Percentiles rank a stretch among this genome's conserved stretches.
Evolutionary conservation across 441 rosid species (phyloP).

Genomic region (Gossypium aridum): DNA sequence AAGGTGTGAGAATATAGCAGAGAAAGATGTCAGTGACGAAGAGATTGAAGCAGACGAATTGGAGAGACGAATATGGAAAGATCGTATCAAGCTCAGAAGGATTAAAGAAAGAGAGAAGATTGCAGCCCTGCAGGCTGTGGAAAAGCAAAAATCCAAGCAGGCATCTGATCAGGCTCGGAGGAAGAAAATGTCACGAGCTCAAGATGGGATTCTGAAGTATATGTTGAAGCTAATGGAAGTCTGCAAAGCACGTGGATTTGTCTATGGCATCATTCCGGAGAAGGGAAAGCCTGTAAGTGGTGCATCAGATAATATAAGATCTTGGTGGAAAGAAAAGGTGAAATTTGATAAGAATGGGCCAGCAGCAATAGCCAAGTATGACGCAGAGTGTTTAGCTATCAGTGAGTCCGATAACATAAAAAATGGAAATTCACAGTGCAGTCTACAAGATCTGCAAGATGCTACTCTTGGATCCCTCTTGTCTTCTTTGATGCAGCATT

Average conservation of each 20-base stretch:
- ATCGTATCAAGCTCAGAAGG: constrained; percentile 75
- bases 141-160: background rate
- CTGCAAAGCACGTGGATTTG: constrained; percentile 55
- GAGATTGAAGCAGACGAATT: background rate
- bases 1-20: background rate
- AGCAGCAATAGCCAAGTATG: constrained; percentile 82
- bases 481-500: constrained; percentile 97
- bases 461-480: constrained; percentile 89
- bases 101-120: constrained; percentile 29
- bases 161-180: background rate
- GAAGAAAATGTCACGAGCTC: background rate
- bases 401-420: constrained; percentile 47
- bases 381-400: constrained; percentile 71
- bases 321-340: constrained; percentile 99
- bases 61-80: constrained; percentile 44
- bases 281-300: constrained; percentile 95
- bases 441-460: constrained; percentile 90
- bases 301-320: constrained; percentile 88
- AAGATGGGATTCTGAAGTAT: constrained; percentile 3
- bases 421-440: constrained; percentile 53
- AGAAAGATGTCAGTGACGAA: background rate
- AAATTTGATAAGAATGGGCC: constrained; percentile 98
- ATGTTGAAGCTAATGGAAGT: constrained; percentile 40
- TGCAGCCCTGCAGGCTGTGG: background rate
- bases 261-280: constrained; percentile 67